These are phyloP conservation scores for Lipomyces lipofer DNA, from an alignment of 805 yeast species.

Conservation along the genomic window DNA sequence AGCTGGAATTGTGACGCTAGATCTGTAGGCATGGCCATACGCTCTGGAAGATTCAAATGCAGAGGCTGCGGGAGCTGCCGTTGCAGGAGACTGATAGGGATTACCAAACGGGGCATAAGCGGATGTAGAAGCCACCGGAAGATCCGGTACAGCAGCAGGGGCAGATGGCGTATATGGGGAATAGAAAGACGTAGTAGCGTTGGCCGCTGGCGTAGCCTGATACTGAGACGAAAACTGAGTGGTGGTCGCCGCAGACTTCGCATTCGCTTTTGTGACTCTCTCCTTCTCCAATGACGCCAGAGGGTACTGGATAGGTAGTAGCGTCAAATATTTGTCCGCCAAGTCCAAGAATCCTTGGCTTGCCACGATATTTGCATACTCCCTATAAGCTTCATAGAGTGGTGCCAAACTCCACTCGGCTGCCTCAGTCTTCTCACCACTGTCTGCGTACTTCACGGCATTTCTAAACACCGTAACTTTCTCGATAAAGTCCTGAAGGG, in stretches of 20 bases:
- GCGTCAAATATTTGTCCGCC: slow-evolving; percentile 66
- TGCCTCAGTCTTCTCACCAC: slow-evolving; percentile 24
- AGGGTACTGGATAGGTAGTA: slow-evolving; percentile 72
- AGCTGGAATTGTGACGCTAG: slow-evolving; percentile 28
- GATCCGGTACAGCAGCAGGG: slow-evolving; percentile 7
- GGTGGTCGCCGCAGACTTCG: slow-evolving; percentile 8
- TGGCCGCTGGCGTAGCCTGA: neutral
- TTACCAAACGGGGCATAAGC: slow-evolving; percentile 12
- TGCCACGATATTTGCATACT: slow-evolving; percentile 77
- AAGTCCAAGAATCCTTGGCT: slow-evolving; percentile 80
- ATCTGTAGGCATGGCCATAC: slow-evolving; percentile 23
- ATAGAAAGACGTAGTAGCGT: slow-evolving; percentile 5
- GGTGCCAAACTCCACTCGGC: slow-evolving; percentile 47
- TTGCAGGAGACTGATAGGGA: slow-evolving; percentile 13
- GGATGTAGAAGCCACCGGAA: neutral
- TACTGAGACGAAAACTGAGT: slow-evolving; percentile 9
- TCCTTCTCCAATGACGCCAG: slow-evolving; percentile 72
- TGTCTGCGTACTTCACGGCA: slow-evolving; percentile 38
- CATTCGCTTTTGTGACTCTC: slow-evolving; percentile 70
- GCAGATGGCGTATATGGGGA: slow-evolving; percentile 2
- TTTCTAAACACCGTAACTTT: slow-evolving; percentile 76
- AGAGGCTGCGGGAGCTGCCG: slow-evolving; percentile 1
- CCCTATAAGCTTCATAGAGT: slow-evolving; percentile 65
- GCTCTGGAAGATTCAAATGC: neutral
- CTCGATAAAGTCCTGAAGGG: slow-evolving; percentile 78